phyloP scores from a whole-genome alignment of 1,139 yeast species.

The Sugiyamaella xylanicola region DNA sequence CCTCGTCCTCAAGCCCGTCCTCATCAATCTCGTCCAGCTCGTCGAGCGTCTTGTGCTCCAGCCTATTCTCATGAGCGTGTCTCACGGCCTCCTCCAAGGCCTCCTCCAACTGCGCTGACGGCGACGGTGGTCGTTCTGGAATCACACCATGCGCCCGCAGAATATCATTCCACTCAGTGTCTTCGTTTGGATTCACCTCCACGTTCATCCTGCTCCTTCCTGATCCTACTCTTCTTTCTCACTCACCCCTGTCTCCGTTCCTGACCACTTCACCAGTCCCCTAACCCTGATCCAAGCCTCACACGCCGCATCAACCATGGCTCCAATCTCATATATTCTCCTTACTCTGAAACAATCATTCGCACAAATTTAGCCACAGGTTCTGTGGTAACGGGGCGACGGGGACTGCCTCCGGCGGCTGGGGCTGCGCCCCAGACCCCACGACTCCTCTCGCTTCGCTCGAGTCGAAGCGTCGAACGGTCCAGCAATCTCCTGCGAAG shows the following conservation, averaged over 20 bases:
- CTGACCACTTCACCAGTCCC: neutral
- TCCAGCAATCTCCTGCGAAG: no score
- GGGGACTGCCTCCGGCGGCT: neutral
- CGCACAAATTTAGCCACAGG: no score
- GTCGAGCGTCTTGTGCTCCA: constrained; percentile 73
- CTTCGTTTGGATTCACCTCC: constrained; percentile 93
- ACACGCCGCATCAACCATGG: no score
- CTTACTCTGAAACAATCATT: no score
- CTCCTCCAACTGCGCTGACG: constrained; percentile 81
- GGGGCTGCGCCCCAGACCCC: neutral
- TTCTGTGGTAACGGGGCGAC: no score
- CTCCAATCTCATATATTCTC: no score
- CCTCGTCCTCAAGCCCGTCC: constrained; percentile 74
- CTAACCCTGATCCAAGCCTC: neutral
- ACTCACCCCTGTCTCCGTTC: neutral
- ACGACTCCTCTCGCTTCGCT: neutral
- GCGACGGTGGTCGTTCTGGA: constrained; percentile 90
- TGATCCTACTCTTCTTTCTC: neutral
- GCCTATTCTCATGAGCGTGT: constrained; percentile 70
- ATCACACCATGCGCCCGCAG: constrained; percentile 85
- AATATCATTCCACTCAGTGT: constrained; percentile 98
- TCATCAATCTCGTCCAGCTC: constrained; percentile 78
- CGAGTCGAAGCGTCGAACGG: no score
- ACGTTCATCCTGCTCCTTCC: constrained; percentile 55
- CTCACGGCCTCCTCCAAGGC: constrained; percentile 81